Percentiles rank a stretch among this genome's conserved stretches.
phyloP scores from a whole-genome alignment of 306 rosid species.

The Cicer judaicum region DNA sequence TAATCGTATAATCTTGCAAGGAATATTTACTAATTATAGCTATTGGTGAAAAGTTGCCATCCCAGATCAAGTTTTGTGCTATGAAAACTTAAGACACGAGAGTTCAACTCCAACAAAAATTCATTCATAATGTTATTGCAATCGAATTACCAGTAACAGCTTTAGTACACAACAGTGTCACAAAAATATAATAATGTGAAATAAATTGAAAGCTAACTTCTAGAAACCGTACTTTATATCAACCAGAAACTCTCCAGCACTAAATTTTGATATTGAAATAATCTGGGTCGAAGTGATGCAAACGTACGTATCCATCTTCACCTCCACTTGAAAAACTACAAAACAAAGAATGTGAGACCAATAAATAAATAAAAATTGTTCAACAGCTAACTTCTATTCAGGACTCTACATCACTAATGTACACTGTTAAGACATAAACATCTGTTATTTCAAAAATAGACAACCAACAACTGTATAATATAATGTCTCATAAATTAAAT shows the following conservation, averaged over 20 bases:
- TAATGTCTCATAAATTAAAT: neutral
- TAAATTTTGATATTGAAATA: slow-evolving; percentile 88
- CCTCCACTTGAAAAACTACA: slow-evolving; percentile 95
- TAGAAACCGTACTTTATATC: slow-evolving; percentile 8
- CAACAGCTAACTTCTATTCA: neutral
- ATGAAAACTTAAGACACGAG: neutral
- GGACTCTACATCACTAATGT: neutral
- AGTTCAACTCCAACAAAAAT: neutral
- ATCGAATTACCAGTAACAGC: neutral
- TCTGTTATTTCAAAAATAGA: neutral
- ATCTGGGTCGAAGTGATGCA: slow-evolving; percentile 91
- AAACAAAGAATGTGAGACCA: slow-evolving; percentile 5
- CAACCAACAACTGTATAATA: neutral
- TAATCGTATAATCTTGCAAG: too few species aligned
- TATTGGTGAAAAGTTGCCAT: too few species aligned
- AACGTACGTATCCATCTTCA: slow-evolving; percentile 90
- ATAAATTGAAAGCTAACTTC: slow-evolving; percentile 34
- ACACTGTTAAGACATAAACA: neutral
- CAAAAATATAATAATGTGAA: neutral
- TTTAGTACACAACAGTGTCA: slow-evolving; percentile 11
- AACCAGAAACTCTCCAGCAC: slow-evolving; percentile 38
- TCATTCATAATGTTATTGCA: slow-evolving; percentile 1
- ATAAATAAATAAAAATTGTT: neutral
- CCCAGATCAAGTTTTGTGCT: neutral
- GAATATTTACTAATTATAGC: too few species aligned